Conservation (phyloP, 306 rosid genomes). For the Acacia melanoxylon region DNA sequence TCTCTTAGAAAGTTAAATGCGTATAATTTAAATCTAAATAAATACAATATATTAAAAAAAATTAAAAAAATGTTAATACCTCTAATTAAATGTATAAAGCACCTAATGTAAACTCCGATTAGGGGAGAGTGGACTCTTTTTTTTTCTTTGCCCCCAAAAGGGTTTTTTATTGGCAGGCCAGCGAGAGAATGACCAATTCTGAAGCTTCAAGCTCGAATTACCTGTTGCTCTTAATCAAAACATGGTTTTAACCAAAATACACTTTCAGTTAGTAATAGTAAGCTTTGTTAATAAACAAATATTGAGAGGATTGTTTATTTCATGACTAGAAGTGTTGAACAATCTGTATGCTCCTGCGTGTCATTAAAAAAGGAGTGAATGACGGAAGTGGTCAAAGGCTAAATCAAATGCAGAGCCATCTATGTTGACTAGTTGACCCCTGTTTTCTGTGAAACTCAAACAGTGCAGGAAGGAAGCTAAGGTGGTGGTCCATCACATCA, state of each 20-base stretch:
- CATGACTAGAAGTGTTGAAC: neutral
- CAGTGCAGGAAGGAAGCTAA: too few species aligned
- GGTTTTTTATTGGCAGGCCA: neutral
- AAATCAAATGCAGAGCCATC: neutral
- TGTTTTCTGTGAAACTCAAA: too few species aligned
- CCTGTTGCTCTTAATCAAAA: too few species aligned
- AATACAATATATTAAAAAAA: too few species aligned
- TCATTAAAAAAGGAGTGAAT: neutral
- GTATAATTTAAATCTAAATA: too few species aligned
- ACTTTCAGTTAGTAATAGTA: neutral
- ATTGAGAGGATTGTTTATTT: neutral
- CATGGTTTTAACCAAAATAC: neutral
- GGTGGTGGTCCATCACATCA: neutral
- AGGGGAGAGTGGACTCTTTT: neutral
- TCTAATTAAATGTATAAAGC: too few species aligned
- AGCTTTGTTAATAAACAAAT: neutral
- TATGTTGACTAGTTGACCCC: constrained; percentile 13
- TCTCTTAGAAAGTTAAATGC: too few species aligned
- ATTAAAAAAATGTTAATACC: too few species aligned
- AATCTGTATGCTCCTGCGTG: neutral
- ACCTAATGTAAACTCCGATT: too few species aligned
- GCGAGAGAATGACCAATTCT: neutral
- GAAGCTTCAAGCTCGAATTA: neutral
- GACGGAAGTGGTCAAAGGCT: neutral
- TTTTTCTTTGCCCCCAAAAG: neutral